Conservation (phyloP, 352 stramenopile genomes). For the Pythium insidiosum region DNA sequence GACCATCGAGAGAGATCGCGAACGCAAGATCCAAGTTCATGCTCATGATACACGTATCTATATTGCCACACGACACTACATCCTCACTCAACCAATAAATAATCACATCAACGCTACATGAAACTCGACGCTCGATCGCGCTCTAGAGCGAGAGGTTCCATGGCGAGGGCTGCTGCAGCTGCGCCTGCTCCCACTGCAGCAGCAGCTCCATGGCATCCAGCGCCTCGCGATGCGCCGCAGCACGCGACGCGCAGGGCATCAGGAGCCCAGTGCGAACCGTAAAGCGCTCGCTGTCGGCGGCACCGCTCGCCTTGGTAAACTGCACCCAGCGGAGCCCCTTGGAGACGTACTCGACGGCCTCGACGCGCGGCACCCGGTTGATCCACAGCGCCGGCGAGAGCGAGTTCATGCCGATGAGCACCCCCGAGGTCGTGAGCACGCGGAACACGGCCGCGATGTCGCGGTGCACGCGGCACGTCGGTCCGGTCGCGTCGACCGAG, state of each 20-base stretch:
- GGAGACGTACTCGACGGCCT: conserved; percentile 8
- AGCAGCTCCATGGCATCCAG: conserved; percentile 1
- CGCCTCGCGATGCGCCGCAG: background rate
- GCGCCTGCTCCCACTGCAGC: conserved; percentile 8
- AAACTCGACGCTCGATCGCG: no score
- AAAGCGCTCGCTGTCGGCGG: conserved; percentile 1
- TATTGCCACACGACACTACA: no score
- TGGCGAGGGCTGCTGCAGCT: no score
- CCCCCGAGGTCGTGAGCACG: conserved; percentile 8
- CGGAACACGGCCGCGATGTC: conserved; percentile 14
- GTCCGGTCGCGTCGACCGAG: background rate
- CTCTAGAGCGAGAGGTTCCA: no score
- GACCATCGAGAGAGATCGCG: no score
- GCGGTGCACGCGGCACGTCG: background rate
- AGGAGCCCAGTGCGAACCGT: conserved; percentile 5
- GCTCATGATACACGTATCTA: no score
- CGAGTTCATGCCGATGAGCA: conserved; percentile 13
- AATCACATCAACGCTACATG: no score
- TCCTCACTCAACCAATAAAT: no score
- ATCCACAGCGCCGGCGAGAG: conserved; percentile 8
- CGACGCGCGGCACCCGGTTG: background rate
- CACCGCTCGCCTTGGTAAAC: conserved; percentile 2
- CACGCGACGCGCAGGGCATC: conserved; percentile 2
- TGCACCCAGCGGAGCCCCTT: conserved; percentile 17
- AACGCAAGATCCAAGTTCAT: no score